Base-by-base conservation (phyloP, 2,329 filamentous ascomycete species). In the Fusarium drepaniforme region DNA sequence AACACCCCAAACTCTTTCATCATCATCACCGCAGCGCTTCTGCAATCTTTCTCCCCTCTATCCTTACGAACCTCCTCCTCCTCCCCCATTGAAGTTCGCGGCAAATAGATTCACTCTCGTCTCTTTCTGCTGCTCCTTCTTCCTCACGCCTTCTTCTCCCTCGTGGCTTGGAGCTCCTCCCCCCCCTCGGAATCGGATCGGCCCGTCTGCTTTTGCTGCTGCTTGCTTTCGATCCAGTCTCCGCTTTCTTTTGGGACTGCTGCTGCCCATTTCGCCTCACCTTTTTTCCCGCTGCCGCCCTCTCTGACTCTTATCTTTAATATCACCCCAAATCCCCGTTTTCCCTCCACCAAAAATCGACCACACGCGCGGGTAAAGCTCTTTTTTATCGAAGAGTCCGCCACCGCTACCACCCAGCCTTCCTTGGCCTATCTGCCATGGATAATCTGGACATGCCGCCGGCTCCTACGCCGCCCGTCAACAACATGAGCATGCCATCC, bases 391-490 rank as follows among this genome's bases (percentile, higher is more conserved):
- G 33, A 35, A 15, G 73, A 75, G 73, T 76, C 73, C 72, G 74
- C 76, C 68, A 68, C 71, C 77, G 68, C 49, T 28, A 56, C 49
- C 49, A 33, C 28, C 68, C 68, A 33, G 49, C 68, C 68, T 70
- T 67, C 66, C 64, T 71, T 56, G 70, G 74, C 72, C 66, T 44
- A 71, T 56, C 51, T 63, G 71, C 70, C 66, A 81, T 79, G 79
- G 78, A 80, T 70, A 83, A 73, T 59, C 56, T 85, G 79, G 84
- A 85, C 77, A 83, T 89, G 75, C 87, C 87, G 64, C 85, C 88
- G 71, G 88, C 89, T 68, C 88, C 87, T 68, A 88, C 86, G 79
- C 85, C 85, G 72, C 85, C 85, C 62, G 82, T 84, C 75, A 84
- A 83, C 69, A 82, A 77, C 72, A 81, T 80, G 76, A 81, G 82